A percentile compares a stretch with the other conserved stretches of the same genome.
Evolutionary conservation across 148 eudicot species (phyloP).

Genomic region (Hydrangea macrophylla): DNA sequence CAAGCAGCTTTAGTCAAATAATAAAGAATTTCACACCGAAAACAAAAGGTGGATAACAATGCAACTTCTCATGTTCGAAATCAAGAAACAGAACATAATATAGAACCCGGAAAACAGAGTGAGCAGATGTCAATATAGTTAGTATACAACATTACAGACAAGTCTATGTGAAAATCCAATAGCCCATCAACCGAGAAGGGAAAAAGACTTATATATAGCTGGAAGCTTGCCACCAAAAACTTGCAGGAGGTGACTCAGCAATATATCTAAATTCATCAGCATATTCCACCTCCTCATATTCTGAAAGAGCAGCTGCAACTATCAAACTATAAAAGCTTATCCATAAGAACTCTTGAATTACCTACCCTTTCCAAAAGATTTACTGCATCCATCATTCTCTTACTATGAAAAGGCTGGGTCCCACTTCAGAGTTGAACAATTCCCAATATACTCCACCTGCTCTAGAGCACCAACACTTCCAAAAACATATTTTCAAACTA

Average conservation of each 20-base stretch:
- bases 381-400: no score
- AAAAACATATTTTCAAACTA: neutral
- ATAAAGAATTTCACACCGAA: neutral
- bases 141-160: neutral
- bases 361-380: neutral
- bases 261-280: neutral
- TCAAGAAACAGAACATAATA: no score
- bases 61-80: neutral
- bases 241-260: neutral
- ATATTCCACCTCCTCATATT: neutral
- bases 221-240: neutral
- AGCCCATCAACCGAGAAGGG: neutral
- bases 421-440: neutral
- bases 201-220: neutral
- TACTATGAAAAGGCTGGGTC: no score
- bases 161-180: neutral
- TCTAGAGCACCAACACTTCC: neutral
- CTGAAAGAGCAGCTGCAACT: neutral
- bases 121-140: neutral
- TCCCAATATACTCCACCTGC: neutral
- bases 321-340: neutral
- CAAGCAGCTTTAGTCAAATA: constrained; percentile 6
- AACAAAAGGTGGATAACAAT: neutral
- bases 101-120: neutral
- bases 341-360: neutral